These are phyloP conservation scores for Chlorella sp. DNA, from an alignment of 139 green algal species.

Conservation along the genomic window DNA sequence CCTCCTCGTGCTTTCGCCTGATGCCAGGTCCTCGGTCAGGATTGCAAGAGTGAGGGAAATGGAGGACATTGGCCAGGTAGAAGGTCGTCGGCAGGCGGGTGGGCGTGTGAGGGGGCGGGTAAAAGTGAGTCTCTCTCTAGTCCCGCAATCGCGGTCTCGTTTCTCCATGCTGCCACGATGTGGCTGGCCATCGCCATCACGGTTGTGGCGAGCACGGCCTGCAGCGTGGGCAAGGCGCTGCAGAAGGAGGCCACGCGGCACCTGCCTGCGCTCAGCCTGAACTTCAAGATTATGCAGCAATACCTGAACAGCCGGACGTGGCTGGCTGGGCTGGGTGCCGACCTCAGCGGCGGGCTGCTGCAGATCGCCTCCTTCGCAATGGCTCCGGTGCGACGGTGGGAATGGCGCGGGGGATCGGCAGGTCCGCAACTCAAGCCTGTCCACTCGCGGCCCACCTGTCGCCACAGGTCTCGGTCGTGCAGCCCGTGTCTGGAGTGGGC, in stretches of 20 bases:
- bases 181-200: constrained; percentile 77
- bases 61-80: too few species aligned
- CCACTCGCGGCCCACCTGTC: too few species aligned
- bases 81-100: too few species aligned
- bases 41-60: too few species aligned
- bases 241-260: constrained; percentile 82
- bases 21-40: too few species aligned
- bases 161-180: too few species aligned
- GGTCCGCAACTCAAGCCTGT: too few species aligned
- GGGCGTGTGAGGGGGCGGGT: too few species aligned
- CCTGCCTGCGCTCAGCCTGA: constrained; percentile 63
- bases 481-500: constrained; percentile 83
- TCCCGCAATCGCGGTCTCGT: too few species aligned
- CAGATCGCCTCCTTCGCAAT: constrained; percentile 83
- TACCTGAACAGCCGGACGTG: constrained; percentile 67
- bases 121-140: too few species aligned
- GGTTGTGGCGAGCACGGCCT: constrained; percentile 73
- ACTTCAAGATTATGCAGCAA: constrained; percentile 59
- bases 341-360: constrained; percentile 79
- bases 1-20: too few species aligned
- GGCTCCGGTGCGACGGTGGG: constrained; percentile 61
- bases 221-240: constrained; percentile 87
- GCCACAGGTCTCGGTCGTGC: constrained; percentile 89
- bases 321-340: constrained; percentile 67
- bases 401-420: neutral